Percentiles rank a stretch among this genome's conserved stretches.
These are phyloP conservation scores for Zanthoxylum bungeanum DNA, from an alignment of 345 rosid species.

Conservation along the genomic window DNA sequence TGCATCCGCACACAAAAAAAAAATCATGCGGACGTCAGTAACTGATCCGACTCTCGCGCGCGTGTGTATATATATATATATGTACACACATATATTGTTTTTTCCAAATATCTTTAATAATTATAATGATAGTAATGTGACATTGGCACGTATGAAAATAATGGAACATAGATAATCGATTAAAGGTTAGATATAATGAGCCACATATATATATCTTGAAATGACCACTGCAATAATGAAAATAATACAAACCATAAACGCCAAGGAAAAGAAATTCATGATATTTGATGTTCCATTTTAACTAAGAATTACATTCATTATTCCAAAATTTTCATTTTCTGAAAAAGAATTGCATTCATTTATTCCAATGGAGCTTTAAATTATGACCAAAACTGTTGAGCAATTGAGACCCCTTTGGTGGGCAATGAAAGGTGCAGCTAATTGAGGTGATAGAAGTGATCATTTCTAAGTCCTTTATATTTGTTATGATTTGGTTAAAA, in stretches of 20 bases:
- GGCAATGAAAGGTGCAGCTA: neutral
- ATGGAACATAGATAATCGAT: neutral
- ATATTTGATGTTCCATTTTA: neutral
- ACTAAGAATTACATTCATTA: neutral
- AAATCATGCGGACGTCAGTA: no score
- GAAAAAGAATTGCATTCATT: no score
- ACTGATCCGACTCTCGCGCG: no score
- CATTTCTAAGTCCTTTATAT: neutral
- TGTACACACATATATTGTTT: no score
- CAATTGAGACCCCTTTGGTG: neutral
- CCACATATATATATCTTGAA: neutral
- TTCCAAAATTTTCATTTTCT: conserved; percentile 1
- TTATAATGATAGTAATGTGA: neutral
- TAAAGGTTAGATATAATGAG: neutral
- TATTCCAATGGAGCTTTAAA: conserved; percentile 15
- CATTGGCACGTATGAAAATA: neutral
- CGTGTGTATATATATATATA: no score
- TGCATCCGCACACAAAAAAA: no score
- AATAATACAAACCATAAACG: conserved; percentile 2
- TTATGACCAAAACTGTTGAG: conserved; percentile 12
- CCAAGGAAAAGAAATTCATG: neutral
- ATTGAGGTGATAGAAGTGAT: conserved; percentile 4
- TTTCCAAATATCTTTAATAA: neutral
- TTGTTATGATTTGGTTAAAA: neutral
- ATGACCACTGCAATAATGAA: conserved; percentile 8